Conservation (phyloP, 2,329 filamentous ascomycete species). For the Aspergillus persii region DNA sequence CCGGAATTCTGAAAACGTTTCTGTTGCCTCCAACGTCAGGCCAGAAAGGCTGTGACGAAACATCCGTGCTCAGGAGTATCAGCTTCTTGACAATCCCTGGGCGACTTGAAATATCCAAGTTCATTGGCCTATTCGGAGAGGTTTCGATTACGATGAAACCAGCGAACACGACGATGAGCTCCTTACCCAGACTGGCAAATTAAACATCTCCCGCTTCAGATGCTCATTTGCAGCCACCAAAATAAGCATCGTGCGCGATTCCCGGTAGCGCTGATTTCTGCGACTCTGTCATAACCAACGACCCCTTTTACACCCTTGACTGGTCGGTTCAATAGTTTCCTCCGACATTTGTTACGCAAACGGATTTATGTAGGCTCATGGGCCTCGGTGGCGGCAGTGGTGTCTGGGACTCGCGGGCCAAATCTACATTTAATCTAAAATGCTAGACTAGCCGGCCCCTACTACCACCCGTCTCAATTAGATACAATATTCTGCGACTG, state of each 20-base stretch:
- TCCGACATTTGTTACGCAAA: neutral
- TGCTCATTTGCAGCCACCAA: slow-evolving; percentile 21
- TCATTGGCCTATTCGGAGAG: slow-evolving; percentile 10
- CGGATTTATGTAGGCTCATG: neutral
- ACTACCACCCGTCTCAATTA: slow-evolving; percentile 15
- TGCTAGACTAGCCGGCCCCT: slow-evolving; percentile 13
- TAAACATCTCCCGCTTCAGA: slow-evolving; percentile 16
- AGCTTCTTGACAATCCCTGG: neutral
- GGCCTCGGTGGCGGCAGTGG: slow-evolving; percentile 6
- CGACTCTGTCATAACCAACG: neutral
- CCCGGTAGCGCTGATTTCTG: slow-evolving; percentile 8
- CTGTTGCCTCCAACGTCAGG: neutral
- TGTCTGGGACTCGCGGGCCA: slow-evolving; percentile 9
- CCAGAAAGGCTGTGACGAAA: neutral
- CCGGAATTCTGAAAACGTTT: neutral
- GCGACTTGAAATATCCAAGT: neutral
- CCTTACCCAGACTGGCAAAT: slow-evolving; percentile 17
- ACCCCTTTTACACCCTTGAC: slow-evolving; percentile 9
- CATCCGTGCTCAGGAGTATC: neutral
- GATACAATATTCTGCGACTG: slow-evolving; percentile 12
- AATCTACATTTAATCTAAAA: slow-evolving; percentile 17
- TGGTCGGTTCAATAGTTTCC: slow-evolving; percentile 3
- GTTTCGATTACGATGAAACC: slow-evolving; percentile 13
- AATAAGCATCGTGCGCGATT: slow-evolving; percentile 25
- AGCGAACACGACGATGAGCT: slow-evolving; percentile 9